Base-by-base conservation (phyloP, 306 rosid genomes). In the Macrotyloma uniflorum region DNA sequence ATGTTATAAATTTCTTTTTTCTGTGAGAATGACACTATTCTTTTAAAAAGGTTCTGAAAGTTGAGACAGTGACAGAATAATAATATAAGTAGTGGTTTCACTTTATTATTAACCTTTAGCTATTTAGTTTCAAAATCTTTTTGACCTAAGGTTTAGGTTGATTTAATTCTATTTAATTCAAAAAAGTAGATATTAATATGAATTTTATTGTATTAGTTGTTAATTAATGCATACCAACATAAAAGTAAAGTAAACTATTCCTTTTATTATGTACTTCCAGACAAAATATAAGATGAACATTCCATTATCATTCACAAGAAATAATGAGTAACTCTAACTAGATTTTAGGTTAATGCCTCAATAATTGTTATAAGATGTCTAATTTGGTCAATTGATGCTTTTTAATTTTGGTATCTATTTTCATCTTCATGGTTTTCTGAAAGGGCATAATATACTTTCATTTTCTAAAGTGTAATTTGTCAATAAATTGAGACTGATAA, bases 71-170 rank as follows among this genome's bases (percentile, higher is more conserved):
- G 49, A 68, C 42, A 45, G 0, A 68, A 46, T 68, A 16, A 46
- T 68, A 16, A 13, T 45, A 3, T 47, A 26, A 16, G 59, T 47
- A 45, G 45, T 47, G 26, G 6, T 26, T 30, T 47, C 15, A 1
- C 75, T 28, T 70, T 69, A 30, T 70, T 69, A 30, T 70, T 26
- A 69, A 46, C 14, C 38, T 67, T 26, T 28, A 43, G 22, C 13
- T 67, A 8, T 23, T 46, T 69, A 70, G 11, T 30, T 47, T 49
- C 75, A 28, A 28, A 70, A 28, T 28, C 61, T 16, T 69, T 45
- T 68, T 68, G 58, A 68, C 58, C 40, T 45, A 63, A 12, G 28
- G 68, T 33, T 33, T 3, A 33, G 26, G 46, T 63, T 63, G 16
- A 63, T 24, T 16, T 32, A 63, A 36, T 33, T 64, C 47, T 33